These are phyloP conservation scores for Amauroascus verrucosus DNA, from an alignment of 2,329 filamentous ascomycete species.

Conservation along the genomic window DNA sequence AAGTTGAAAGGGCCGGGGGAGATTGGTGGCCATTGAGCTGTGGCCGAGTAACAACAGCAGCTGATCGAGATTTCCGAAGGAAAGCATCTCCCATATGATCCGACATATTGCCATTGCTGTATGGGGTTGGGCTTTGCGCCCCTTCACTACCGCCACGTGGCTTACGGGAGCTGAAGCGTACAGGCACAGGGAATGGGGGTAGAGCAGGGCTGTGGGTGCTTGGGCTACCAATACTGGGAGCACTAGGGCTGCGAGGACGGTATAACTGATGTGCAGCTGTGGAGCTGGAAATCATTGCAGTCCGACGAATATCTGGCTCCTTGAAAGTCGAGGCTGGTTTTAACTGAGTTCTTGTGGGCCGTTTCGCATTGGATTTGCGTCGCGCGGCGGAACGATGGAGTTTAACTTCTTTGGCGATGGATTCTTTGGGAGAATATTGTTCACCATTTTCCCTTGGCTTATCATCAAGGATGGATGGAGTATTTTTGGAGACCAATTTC, in stretches of 20 bases:
- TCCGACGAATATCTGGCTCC: conserved; percentile 59
- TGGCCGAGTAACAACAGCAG: conserved; percentile 55
- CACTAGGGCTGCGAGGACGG: conserved; percentile 44
- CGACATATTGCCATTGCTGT: conserved; percentile 45
- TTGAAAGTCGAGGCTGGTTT: conserved; percentile 35
- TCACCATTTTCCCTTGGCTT: conserved; percentile 30
- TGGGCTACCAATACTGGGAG: conserved; percentile 34
- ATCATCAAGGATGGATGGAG: conserved; percentile 26
- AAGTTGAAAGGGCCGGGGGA: conserved; percentile 50
- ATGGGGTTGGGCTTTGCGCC: conserved; percentile 62
- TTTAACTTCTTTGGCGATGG: conserved; percentile 9
- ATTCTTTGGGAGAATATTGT: conserved; percentile 18
- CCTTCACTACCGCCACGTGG: conserved; percentile 64
- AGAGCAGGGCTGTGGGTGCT: conserved; percentile 23
- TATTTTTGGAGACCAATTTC: conserved; percentile 33
- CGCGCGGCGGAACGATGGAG: conserved; percentile 14
- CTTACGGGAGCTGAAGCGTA: conserved; percentile 74
- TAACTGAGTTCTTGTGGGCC: conserved; percentile 31
- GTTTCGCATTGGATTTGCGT: conserved; percentile 15
- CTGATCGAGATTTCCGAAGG: conserved; percentile 76
- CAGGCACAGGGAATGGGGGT: conserved; percentile 88
- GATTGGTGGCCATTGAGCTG: conserved; percentile 41
- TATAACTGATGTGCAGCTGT: conserved; percentile 54
- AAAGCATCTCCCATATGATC: conserved; percentile 47
- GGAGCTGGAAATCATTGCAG: conserved; percentile 70